A percentile compares a stretch with the other conserved stretches of the same genome.
phyloP scores from a whole-genome alignment of 495 filamentous ascomycete species.

The Neurospora sp. region DNA sequence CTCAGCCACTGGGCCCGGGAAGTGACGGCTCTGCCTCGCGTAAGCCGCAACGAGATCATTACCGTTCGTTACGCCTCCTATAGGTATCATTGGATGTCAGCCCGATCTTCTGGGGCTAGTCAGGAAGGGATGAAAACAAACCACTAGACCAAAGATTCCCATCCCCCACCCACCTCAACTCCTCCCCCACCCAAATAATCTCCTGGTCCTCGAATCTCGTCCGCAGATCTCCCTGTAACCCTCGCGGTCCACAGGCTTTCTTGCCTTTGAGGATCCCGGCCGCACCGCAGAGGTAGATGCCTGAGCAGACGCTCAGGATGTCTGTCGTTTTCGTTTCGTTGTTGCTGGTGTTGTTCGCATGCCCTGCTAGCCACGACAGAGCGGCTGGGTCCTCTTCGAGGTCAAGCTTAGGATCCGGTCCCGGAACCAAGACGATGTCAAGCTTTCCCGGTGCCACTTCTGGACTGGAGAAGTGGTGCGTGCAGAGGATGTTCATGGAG shows the following conservation, averaged over 20 bases:
- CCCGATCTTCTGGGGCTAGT: not conserved
- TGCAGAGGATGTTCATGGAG: constrained; percentile 23
- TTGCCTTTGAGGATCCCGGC: constrained; percentile 42
- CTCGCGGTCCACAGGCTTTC: constrained; percentile 40
- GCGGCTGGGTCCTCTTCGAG: constrained; percentile 21
- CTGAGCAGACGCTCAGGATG: constrained; percentile 47
- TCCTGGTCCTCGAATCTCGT: constrained; percentile 30
- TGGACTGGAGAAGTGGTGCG: constrained; percentile 29
- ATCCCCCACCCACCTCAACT: constrained; percentile 40
- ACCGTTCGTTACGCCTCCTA: constrained; percentile 43
- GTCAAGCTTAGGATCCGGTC: constrained; percentile 32
- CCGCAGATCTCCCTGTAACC: constrained; percentile 34
- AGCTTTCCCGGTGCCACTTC: constrained; percentile 41
- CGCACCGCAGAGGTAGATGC: constrained; percentile 36
- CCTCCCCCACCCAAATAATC: constrained; percentile 36
- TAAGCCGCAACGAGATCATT: constrained; percentile 52
- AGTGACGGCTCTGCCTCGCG: constrained; percentile 30
- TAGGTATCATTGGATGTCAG: not conserved
- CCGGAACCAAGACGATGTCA: constrained; percentile 44
- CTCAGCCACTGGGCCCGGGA: constrained; percentile 38
- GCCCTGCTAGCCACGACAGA: constrained; percentile 35
- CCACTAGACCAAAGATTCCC: constrained; percentile 54
- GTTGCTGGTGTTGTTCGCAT: constrained; percentile 15
- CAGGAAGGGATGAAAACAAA: constrained; percentile 23
- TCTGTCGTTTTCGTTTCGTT: constrained; percentile 22